These are phyloP conservation scores for Aspergillus tamarii DNA, from an alignment of 2,329 filamentous ascomycete species.

Conservation along the genomic window DNA sequence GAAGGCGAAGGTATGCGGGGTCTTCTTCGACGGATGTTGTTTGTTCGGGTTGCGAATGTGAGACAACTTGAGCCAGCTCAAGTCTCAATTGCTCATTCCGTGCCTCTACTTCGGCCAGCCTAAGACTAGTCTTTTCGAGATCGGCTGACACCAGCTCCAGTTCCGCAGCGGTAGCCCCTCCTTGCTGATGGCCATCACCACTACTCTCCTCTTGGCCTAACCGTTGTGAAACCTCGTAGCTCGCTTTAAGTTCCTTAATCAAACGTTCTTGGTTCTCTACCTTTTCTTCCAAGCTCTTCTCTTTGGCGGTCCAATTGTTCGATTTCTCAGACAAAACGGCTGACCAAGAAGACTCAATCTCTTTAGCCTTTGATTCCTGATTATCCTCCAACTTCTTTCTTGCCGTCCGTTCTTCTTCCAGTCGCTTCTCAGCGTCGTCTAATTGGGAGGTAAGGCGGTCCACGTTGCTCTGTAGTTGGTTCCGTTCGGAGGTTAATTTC, in stretches of 20 bases:
- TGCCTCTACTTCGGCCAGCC: constrained; percentile 87
- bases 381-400: constrained; percentile 76
- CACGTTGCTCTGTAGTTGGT: constrained; percentile 80
- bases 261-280: constrained; percentile 90
- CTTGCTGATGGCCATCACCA: constrained; percentile 64
- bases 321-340: constrained; percentile 91
- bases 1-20: constrained; percentile 81
- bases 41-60: constrained; percentile 65
- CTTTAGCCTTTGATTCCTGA: constrained; percentile 79
- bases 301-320: constrained; percentile 94
- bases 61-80: constrained; percentile 87
- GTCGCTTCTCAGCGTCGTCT: constrained; percentile 76
- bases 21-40: constrained; percentile 78
- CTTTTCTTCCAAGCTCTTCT: constrained; percentile 88
- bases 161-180: constrained; percentile 81
- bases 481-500: constrained; percentile 84
- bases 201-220: constrained; percentile 72
- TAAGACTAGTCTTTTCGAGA: constrained; percentile 81
- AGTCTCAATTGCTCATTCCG: constrained; percentile 91
- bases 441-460: constrained; percentile 75
- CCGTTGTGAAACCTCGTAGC: constrained; percentile 92
- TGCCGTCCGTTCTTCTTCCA: constrained; percentile 76
- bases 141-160: constrained; percentile 92
- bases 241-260: constrained; percentile 92
- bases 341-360: constrained; percentile 86